A percentile compares a stretch with the other conserved stretches of the same genome.
These are phyloP conservation scores for Chrysoporthe deuterocubensis DNA, from an alignment of 2,329 filamentous ascomycete species.

Conservation along the genomic window DNA sequence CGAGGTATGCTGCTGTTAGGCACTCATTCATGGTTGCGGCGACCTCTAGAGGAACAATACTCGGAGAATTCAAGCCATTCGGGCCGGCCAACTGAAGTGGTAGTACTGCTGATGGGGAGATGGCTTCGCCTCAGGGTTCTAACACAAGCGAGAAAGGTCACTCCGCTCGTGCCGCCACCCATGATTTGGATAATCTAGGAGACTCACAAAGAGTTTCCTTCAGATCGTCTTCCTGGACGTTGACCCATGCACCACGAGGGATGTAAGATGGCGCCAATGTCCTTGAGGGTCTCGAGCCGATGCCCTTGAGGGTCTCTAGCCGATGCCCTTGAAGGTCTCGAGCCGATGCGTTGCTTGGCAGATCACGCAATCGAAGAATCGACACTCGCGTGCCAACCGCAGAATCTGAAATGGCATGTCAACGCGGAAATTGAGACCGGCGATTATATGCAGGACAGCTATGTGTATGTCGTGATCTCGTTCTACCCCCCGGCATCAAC, in stretches of 20 bases:
- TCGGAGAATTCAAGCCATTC: conserved; percentile 23
- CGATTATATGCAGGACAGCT: not conserved
- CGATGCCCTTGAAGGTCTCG: not conserved
- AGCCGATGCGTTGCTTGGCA: not conserved
- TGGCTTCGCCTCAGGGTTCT: conserved; percentile 14
- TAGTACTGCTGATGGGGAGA: not conserved
- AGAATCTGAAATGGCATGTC: conserved; percentile 3
- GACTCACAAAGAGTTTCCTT: not conserved
- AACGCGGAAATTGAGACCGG: conserved; percentile 7
- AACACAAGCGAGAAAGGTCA: not conserved
- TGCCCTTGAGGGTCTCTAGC: no score
- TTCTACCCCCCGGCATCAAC: not conserved
- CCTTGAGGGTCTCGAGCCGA: not conserved
- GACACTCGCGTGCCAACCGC: not conserved
- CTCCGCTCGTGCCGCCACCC: not conserved
- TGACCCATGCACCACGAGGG: not conserved
- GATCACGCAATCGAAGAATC: conserved; percentile 3
- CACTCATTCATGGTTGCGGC: not conserved
- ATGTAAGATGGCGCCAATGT: not conserved
- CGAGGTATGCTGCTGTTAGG: not conserved
- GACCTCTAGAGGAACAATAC: not conserved
- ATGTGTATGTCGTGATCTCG: not conserved
- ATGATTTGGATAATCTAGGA: not conserved
- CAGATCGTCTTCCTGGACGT: not conserved
- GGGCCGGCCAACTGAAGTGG: not conserved